These are phyloP conservation scores for Lipomyces mesembrius DNA, from an alignment of 805 yeast species.

Conservation along the genomic window DNA sequence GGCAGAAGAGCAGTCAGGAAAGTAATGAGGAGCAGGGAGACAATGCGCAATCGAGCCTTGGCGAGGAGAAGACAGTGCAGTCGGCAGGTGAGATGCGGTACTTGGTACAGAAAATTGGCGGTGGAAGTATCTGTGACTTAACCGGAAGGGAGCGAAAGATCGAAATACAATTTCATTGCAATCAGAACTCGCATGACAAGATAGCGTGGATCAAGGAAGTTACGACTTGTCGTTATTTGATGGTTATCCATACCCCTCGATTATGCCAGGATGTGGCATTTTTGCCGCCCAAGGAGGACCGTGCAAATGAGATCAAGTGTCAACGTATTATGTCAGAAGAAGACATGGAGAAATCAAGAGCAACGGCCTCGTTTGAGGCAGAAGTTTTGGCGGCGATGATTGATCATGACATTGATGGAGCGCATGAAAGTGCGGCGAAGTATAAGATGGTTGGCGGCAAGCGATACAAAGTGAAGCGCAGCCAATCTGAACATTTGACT, in stretches of 20 bases:
- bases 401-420: conserved; percentile 24
- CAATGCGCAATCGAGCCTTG: neutral
- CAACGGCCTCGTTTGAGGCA: conserved; percentile 8
- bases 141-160: conserved; percentile 58
- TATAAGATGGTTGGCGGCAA: neutral
- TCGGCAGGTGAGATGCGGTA: conserved; percentile 36
- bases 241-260: conserved; percentile 56
- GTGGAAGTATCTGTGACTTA: conserved; percentile 66
- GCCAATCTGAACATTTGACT: neutral
- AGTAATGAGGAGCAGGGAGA: conserved; percentile 5
- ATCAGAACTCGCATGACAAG: conserved; percentile 45
- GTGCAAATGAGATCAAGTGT: conserved; percentile 41
- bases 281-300: conserved; percentile 44
- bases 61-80: conserved; percentile 34
- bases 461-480: neutral
- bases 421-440: neutral
- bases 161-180: conserved; percentile 64
- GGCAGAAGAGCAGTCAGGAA: neutral
- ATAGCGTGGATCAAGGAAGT: conserved; percentile 55
- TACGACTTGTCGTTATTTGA: conserved; percentile 61
- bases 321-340: conserved; percentile 27
- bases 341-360: conserved; percentile 15
- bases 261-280: conserved; percentile 53
- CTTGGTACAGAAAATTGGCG: conserved; percentile 49
- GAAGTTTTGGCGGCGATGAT: conserved; percentile 24